Conservation (phyloP, 2,329 filamentous ascomycete species). For the Clathrospora elynae region DNA sequence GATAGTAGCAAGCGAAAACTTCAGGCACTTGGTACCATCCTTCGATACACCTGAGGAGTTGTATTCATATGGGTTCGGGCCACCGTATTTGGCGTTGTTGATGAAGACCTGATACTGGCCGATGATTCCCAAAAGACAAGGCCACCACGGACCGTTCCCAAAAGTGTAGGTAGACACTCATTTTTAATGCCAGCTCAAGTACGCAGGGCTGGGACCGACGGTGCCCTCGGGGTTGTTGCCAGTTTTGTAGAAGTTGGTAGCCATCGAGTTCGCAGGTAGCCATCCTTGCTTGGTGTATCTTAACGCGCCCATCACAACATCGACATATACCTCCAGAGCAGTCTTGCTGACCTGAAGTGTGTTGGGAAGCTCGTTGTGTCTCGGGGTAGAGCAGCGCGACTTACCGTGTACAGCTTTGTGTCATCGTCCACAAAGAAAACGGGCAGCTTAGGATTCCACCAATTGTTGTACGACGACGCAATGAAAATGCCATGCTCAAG, state of each 20-base stretch:
- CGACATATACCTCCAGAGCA: slow-evolving; percentile 35
- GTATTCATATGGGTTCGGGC: neutral
- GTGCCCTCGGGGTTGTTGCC: slow-evolving; percentile 34
- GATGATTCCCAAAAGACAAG: slow-evolving; percentile 30
- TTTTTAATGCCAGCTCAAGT: slow-evolving; percentile 36
- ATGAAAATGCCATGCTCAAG: slow-evolving; percentile 35
- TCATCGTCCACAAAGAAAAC: slow-evolving; percentile 39
- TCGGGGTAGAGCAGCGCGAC: slow-evolving; percentile 2
- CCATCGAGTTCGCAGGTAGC: slow-evolving; percentile 32
- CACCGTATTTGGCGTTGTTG: slow-evolving; percentile 30
- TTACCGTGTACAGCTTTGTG: slow-evolving; percentile 37
- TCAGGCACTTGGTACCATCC: slow-evolving; percentile 7
- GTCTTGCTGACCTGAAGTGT: slow-evolving; percentile 34
- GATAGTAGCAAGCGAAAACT: slow-evolving; percentile 22
- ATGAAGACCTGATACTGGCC: slow-evolving; percentile 39
- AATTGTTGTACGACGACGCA: slow-evolving; percentile 40
- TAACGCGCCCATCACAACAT: slow-evolving; percentile 27
- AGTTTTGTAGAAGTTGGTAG: slow-evolving; percentile 32
- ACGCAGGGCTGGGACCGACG: slow-evolving; percentile 29
- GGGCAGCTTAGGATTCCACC: slow-evolving; percentile 32
- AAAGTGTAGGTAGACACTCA: slow-evolving; percentile 16
- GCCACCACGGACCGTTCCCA: slow-evolving; percentile 15
- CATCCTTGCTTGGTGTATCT: slow-evolving; percentile 34
- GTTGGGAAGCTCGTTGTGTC: slow-evolving; percentile 1
- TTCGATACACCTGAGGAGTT: slow-evolving; percentile 23